Base-by-base conservation (phyloP, 495 filamentous ascomycete species). In the Bacidia gigantensis region DNA sequence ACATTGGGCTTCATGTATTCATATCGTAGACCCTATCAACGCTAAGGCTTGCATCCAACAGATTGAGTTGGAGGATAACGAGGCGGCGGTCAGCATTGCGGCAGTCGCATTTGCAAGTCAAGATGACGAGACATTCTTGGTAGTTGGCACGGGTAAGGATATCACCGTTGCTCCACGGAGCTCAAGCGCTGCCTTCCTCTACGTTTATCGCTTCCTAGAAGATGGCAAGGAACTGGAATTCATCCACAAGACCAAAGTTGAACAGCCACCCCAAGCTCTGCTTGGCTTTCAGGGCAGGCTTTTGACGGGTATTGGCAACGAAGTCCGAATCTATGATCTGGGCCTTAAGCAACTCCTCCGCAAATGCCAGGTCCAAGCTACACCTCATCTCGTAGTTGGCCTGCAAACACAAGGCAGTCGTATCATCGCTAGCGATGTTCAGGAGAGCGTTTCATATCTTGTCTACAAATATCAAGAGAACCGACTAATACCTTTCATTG, bases 401-500 rank as follows among this genome's bases (percentile, higher is more conserved):
- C 70, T 99, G 3, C 84, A 90, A 63, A 93, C 89, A 1, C 89
- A 95, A 65, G 92, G 93, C 22, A 89, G 79, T 58, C 82, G 93
- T 21, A 89, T 99, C 60, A 72, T 96, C 51, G 87, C 90, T 35
- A 87, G 87, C 14, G 93, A 99, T 63, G 81, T 95, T 29, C 83
- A 87, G 50, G 87, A 99, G 60, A 88, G 86, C 56, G 74, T 96
- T 23, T 89, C 83, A 1, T 97, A 84, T 56, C 84, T 89, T 23
- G 89, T 95, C 24, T 97, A 93, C 69, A 97, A 99, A 64, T 84
- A 83, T 40, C 81, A 88, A 57, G 85, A 87, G 58, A 95, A 97
- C 65, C 79, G 81, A 29, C 71, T 97, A 35, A 90, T 99, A 54
- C 85, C 89, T 0, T 99, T 97, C 54, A 84, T 75, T 14, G 92